Evolutionary conservation across 345 rosid genomes (phyloP).

Genomic region (Lumnitzera littorea): DNA sequence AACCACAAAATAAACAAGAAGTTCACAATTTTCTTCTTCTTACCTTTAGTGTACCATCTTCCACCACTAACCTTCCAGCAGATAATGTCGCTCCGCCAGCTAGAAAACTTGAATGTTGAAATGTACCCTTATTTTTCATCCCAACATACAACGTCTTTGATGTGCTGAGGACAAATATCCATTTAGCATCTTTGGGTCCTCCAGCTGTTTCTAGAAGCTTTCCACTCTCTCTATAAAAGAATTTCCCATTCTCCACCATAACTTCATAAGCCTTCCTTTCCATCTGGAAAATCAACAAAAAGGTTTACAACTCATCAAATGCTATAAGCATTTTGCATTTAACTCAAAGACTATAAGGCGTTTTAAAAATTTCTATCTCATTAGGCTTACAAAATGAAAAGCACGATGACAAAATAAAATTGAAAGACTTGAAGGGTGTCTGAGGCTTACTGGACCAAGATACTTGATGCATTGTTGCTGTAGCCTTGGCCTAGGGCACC

Average conservation of each 20-base stretch:
- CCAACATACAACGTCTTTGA: slow-evolving; percentile 60
- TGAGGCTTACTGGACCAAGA: slow-evolving; percentile 80
- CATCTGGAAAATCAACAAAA: slow-evolving; percentile 25
- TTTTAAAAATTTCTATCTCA: no score
- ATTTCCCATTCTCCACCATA: slow-evolving; percentile 37
- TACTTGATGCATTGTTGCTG: slow-evolving; percentile 90
- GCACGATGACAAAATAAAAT: no score
- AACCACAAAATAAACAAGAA: background rate
- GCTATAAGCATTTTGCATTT: no score
- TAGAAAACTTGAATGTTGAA: slow-evolving; percentile 90
- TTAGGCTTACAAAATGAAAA: no score
- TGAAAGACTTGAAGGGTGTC: no score
- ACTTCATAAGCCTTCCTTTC: slow-evolving; percentile 70
- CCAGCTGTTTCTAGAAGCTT: slow-evolving; percentile 45
- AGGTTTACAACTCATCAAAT: background rate
- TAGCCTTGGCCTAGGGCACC: slow-evolving; percentile 66
- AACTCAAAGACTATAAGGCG: no score
- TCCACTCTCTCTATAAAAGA: slow-evolving; percentile 48
- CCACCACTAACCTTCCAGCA: slow-evolving; percentile 73
- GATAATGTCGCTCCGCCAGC: slow-evolving; percentile 91
- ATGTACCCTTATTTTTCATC: slow-evolving; percentile 68
- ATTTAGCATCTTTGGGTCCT: slow-evolving; percentile 58
- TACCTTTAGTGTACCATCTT: slow-evolving; percentile 63
- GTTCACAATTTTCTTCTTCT: background rate
- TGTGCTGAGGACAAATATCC: slow-evolving; percentile 89